Base-by-base conservation (phyloP, 1,139 yeast species). In the Citeromyces siamensis region DNA sequence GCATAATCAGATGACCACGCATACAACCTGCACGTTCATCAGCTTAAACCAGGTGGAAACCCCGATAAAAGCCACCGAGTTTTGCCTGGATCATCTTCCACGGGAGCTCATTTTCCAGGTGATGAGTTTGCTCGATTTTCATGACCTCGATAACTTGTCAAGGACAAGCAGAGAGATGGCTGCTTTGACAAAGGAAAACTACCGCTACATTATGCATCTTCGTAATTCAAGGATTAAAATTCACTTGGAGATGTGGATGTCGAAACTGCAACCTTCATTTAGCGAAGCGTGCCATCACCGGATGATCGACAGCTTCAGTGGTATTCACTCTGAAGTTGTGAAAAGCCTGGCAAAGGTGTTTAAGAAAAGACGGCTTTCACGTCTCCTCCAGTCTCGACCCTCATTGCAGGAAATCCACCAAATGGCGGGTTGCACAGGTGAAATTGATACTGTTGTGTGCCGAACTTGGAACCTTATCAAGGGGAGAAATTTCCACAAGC, bases 351-450 rank as follows among this genome's bases (percentile, higher is more conserved):
- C 23, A 7, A 28, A 8, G 8, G 32, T 34, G 31, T 5, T 36
- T 6, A 33, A 19, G 6, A 33, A 21, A 22, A 33, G 28, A 19
- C 35, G 35, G 36, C 34, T 40, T n/a, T 19, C 14, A 16, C 38
- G 36, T 26, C 33, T 38, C 12, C 34, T 40, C n/a, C 3, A 16
- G 10, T 12, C 14, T 9, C 35, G 42, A 21, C 40, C 42, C 4
- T 28, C 35, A 5, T 17, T 32, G 13, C n/a, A 21, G 12, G 42
- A 40, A 14, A 19, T 38, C 10, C 17, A 26, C 8, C 31, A 17
- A 12, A 26, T 26, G 31, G 31, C 17, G 16, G 16, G n/a, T n/a
- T n/a, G n/a, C n/a, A n/a, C n/a, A n/a, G n/a, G n/a, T n/a, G n/a
- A n/a, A n/a, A n/a, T n/a, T n/a, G n/a, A n/a, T n/a, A n/a, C n/a